Percentiles rank a stretch among this genome's conserved stretches.
phyloP scores from a whole-genome alignment of 768 basidiomycete genomes.

The Leccinum pellstonianum region DNA sequence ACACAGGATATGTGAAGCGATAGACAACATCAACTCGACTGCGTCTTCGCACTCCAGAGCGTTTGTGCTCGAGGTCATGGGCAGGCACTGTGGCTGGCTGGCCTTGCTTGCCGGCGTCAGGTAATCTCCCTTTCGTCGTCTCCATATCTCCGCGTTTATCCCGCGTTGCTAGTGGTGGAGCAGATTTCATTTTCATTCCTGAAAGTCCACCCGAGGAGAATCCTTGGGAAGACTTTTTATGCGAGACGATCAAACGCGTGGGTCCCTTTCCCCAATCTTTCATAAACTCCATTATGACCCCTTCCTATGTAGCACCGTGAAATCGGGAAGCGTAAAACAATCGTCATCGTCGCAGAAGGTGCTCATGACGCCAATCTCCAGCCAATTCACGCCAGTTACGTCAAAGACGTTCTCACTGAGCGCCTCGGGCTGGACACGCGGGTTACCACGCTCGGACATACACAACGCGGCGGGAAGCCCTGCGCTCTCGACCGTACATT shows the following conservation, averaged over 20 bases:
- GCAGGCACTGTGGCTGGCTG: constrained; percentile 99
- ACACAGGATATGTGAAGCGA: constrained; percentile 95
- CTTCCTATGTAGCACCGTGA: constrained; percentile 67
- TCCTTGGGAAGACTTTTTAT: constrained; percentile 94
- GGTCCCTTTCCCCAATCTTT: constrained; percentile 25
- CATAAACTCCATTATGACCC: background rate
- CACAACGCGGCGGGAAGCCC: constrained; percentile 91
- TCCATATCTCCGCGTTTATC: constrained; percentile 10
- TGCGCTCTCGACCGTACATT: constrained; percentile 92
- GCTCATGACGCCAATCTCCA: constrained; percentile 85
- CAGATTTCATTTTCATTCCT: constrained; percentile 97
- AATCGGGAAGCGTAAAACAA: constrained; percentile 94
- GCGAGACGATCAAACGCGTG: constrained; percentile 76
- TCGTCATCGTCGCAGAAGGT: constrained; percentile 97
- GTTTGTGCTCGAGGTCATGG: constrained; percentile 99
- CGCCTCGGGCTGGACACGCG: constrained; percentile 90
- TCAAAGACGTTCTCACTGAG: constrained; percentile 86
- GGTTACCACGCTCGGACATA: constrained; percentile 96
- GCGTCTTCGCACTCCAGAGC: constrained; percentile 95
- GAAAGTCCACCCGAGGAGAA: constrained; percentile 78
- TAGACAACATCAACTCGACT: constrained; percentile 98
- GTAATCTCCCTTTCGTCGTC: constrained; percentile 38
- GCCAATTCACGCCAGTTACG: constrained; percentile 88
- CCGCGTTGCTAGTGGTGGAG: constrained; percentile 60
- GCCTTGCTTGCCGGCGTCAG: constrained; percentile 91